Percentiles rank a stretch among this genome's conserved stretches.
These are phyloP conservation scores for Tremella mesenterica DNA, from an alignment of 768 basidiomycete genomes.

Conservation along the genomic window DNA sequence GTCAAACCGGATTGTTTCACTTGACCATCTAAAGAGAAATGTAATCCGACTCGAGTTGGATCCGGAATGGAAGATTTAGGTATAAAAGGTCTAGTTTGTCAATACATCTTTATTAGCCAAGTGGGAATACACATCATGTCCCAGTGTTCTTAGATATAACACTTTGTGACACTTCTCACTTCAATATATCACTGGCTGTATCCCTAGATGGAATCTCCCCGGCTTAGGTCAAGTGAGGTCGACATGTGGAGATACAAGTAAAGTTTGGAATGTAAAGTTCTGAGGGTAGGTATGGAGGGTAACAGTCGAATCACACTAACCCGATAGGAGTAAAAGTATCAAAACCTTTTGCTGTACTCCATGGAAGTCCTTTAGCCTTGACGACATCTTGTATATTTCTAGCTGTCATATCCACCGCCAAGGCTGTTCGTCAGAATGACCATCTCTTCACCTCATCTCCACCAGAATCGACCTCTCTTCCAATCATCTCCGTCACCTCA, in stretches of 20 bases:
- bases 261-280: no score
- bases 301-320: slow-evolving; percentile 45
- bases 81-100: slow-evolving; percentile 75
- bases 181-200: no score
- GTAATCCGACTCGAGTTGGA: slow-evolving; percentile 65
- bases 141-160: no score
- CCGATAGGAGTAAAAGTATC: slow-evolving; percentile 92
- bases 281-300: neutral
- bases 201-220: no score
- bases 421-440: slow-evolving; percentile 50
- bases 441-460: no score
- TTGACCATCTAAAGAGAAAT: slow-evolving; percentile 74
- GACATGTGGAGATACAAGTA: no score
- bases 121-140: no score
- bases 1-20: slow-evolving; percentile 80
- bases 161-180: no score
- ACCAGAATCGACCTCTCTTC: no score
- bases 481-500: no score
- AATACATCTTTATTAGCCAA: no score
- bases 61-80: slow-evolving; percentile 62
- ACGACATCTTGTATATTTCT: slow-evolving; percentile 89
- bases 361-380: slow-evolving; percentile 88
- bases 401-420: slow-evolving; percentile 94
- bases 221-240: no score
- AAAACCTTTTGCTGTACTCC: slow-evolving; percentile 94